These are phyloP conservation scores for Earliella scabrosa DNA, from an alignment of 1,284 basidiomycete species.

Conservation along the genomic window DNA sequence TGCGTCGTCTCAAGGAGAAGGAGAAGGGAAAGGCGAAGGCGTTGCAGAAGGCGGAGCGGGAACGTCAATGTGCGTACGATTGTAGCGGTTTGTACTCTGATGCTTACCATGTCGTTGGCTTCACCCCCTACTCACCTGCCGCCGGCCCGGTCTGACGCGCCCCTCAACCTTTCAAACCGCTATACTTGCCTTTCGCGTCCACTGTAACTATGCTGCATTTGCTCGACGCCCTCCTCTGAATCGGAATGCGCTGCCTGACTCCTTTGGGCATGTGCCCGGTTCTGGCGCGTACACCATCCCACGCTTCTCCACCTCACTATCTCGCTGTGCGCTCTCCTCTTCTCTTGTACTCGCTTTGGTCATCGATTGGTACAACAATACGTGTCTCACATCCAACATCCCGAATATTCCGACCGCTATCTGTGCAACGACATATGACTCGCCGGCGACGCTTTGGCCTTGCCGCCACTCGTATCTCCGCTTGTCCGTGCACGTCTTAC, in stretches of 20 bases:
- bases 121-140: background rate
- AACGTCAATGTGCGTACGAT: constrained; percentile 67
- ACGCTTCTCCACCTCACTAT: background rate
- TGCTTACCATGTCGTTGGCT: background rate
- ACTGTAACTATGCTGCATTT: background rate
- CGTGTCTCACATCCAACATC: background rate
- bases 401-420: constrained; percentile 1
- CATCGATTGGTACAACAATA: background rate
- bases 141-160: constrained; percentile 6
- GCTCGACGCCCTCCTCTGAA: background rate
- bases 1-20: constrained; percentile 72
- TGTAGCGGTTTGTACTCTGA: constrained; percentile 10
- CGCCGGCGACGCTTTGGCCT: background rate
- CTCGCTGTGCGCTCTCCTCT: background rate
- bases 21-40: constrained; percentile 77
- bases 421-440: background rate
- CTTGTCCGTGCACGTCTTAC: background rate
- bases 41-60: constrained; percentile 68
- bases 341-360: background rate
- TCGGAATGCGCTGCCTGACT: background rate
- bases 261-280: background rate
- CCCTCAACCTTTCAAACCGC: background rate
- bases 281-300: background rate
- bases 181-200: background rate
- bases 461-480: background rate